Base-by-base conservation (phyloP, 1,284 basidiomycete species). In the Microbotryum saponariae region DNA sequence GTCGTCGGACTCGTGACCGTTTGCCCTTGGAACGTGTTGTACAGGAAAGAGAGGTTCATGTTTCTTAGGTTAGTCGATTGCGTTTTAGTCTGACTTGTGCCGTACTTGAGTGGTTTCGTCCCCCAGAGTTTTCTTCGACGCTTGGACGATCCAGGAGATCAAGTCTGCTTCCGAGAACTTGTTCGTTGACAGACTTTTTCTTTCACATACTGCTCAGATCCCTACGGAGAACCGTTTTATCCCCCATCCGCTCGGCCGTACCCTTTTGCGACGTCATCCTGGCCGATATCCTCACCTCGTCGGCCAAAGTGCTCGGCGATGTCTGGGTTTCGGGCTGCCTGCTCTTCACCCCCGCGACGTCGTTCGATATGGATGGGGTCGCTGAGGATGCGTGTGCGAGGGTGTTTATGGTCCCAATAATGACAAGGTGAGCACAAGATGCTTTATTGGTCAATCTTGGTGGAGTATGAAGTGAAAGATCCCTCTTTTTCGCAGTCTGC, bases 221-320 rank as follows among this genome's bases (percentile, higher is more conserved):
- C 2, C 72, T 90, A 31, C 78, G 80, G 55, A 82, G 91, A 68
- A 92, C 91, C 72, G 70, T 92, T 37, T 81, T 85, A 52, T 83
- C 88, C 27, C 79, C 83, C 0, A 73, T 81, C 33, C 78, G 79
- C 58, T 79, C 81, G 54, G 82, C 84, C 1, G 80, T 93, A 51
- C 84, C 86, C 73, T 98, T 99, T 76, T 85, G 86, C 49, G 93
- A 98, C 73, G 85, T 99, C 52, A 83, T 98, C 52, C 84, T 96
- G 61, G 93, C 94, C 59, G 96, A 99, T 80, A 84, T 97, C 64
- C 83, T 96, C 71, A 98, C 96, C 0, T 96, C 91, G 0, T 96
- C 91, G 71, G 92, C 96, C 49, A 97, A 97, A 77, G 92, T 98
- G 31, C 79, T 97, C 45, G 96, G 92, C 20, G 94, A 98, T 72